Evolutionary conservation across 2,329 filamentous ascomycete species (phyloP).

Genomic region (Aspergillus puulaauensis): DNA sequence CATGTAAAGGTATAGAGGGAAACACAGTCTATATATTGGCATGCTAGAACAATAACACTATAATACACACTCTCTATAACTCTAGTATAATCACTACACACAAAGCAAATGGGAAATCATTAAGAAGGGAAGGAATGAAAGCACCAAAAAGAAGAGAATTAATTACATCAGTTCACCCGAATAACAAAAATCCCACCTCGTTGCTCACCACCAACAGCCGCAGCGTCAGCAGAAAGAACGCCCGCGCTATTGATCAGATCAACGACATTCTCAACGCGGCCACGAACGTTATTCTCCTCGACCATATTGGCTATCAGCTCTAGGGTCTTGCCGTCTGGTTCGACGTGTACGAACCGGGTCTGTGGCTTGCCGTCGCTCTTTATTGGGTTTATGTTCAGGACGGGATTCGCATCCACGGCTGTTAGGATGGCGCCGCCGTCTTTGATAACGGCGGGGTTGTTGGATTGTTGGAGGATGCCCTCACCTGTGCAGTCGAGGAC

Average conservation of each 20-base stretch:
- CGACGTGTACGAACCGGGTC: constrained; percentile 38
- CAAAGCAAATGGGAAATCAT: no score
- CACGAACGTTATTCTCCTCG: constrained; percentile 33
- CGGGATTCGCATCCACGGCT: constrained; percentile 30
- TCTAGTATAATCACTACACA: no score
- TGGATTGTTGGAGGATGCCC: constrained; percentile 33
- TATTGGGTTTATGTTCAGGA: constrained; percentile 15
- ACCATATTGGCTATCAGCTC: constrained; percentile 35
- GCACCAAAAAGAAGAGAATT: neutral
- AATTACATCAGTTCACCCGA: constrained; percentile 22
- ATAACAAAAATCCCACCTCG: constrained; percentile 35
- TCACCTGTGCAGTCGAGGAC: constrained; percentile 42
- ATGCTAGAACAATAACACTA: no score
- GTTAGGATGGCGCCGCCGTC: constrained; percentile 36
- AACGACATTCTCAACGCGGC: constrained; percentile 33
- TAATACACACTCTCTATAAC: no score
- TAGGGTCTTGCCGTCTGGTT: constrained; percentile 36
- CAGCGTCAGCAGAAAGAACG: constrained; percentile 32
- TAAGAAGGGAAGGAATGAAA: no score
- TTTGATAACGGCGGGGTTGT: constrained; percentile 33
- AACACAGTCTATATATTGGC: no score
- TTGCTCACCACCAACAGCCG: constrained; percentile 26
- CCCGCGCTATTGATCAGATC: constrained; percentile 36
- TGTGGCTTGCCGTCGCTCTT: constrained; percentile 23
- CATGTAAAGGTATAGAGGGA: no score